These are phyloP conservation scores for Saccharomycopsis fibuligera DNA, from an alignment of 805 yeast species.

Conservation along the genomic window DNA sequence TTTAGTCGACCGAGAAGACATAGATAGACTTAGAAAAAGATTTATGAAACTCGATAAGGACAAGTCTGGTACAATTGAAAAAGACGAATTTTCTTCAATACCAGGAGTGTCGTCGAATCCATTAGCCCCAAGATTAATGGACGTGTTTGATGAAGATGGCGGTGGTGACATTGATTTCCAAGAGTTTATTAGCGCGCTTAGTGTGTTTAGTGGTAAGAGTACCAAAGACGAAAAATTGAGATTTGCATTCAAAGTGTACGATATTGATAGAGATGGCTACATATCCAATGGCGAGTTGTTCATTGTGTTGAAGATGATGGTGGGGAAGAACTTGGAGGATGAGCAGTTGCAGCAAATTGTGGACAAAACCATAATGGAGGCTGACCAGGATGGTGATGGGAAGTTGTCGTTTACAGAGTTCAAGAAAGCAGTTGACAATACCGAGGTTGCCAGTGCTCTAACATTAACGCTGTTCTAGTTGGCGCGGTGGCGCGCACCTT, in stretches of 20 bases:
- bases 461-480: constrained; percentile 43
- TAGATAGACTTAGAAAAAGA: constrained; percentile 83
- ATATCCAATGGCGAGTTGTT: constrained; percentile 94
- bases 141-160: constrained; percentile 88
- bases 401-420: constrained; percentile 83
- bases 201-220: constrained; percentile 83
- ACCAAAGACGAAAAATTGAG: constrained; percentile 71
- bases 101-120: constrained; percentile 93
- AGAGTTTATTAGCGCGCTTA: constrained; percentile 82
- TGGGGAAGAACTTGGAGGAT: constrained; percentile 82
- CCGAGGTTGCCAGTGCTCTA: constrained; percentile 53
- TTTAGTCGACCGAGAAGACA: constrained; percentile 80
- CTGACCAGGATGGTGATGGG: constrained; percentile 84
- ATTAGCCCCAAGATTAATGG: constrained; percentile 81
- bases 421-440: constrained; percentile 51
- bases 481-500: no score
- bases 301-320: constrained; percentile 93
- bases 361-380: constrained; percentile 94
- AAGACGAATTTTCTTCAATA: constrained; percentile 80
- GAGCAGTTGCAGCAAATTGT: constrained; percentile 91
- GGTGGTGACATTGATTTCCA: constrained; percentile 93
- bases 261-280: constrained; percentile 90
- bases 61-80: constrained; percentile 86
- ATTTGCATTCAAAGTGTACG: constrained; percentile 92
- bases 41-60: constrained; percentile 95